Base-by-base conservation (phyloP, 257 asterid species). In the Ajuga chamaepitys region DNA sequence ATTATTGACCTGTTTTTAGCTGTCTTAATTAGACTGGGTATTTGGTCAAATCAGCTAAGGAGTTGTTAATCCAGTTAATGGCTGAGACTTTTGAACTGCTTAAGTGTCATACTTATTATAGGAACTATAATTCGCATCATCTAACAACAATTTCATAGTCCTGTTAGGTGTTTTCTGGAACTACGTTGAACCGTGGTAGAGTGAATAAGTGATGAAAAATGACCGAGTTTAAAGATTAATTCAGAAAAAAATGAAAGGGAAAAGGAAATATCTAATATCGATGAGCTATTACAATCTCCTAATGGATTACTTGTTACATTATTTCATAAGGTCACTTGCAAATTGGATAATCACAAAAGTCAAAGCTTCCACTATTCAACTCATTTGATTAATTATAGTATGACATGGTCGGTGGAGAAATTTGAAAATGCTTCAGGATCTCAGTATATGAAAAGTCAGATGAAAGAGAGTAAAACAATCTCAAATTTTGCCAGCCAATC, bases 281-380 rank as follows among this genome's bases (percentile, higher is more conserved):
- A n/a, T 1, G 40, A 21, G 37, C 35, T 14, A 46, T 9, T 41
- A 56, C 28, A 55, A 53, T 55, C 44, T 9, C 54, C 51, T 63
- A 63, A 68, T 14, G 57, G 70, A 68, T 58, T 62, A 25, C 7
- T 55, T 4, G 55, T 52, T 70, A 16, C 32, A 21, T 54, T 66
- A 28, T 21, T 61, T 60, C 30, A 56, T 7, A 7, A 21, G n/a
- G 51, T 57, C 57, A 62, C 47, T 72, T 77, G 70, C 56, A 10
- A 10, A 58, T 58, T 58, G 76, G 61, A 74, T 55, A 54, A 74
- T 47, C 45, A 30, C n/a, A 40, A 54, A 61, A 62, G 79, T 77
- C 83, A 77, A 76, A 45, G 63, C 58, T 71, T 16, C 20, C 56
- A 13, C 18, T 45, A 58, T 52, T 47, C 28, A 34, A 42, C 12